Percentiles rank a stretch among this genome's conserved stretches.
Conservation (phyloP, 768 basidiomycete species). For the Asterophora parasitica region DNA sequence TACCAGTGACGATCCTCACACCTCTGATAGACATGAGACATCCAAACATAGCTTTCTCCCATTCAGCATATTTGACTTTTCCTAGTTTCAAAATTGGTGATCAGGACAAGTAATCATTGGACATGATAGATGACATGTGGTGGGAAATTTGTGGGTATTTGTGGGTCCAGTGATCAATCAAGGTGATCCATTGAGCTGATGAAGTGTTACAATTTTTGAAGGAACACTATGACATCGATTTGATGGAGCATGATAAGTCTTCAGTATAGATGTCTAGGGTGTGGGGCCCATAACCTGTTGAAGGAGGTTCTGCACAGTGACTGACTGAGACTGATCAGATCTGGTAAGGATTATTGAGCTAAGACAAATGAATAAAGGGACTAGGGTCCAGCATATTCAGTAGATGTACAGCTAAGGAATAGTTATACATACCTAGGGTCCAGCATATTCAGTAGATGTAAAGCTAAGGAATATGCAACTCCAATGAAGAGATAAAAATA, state of each 20-base stretch:
- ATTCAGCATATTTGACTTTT: not conserved
- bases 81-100: not conserved
- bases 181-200: not conserved
- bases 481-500: not conserved
- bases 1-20: not conserved
- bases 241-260: not conserved
- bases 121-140: not conserved
- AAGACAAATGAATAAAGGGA: not conserved
- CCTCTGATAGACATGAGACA: slow-evolving; percentile 2
- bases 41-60: not conserved
- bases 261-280: not conserved
- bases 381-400: not conserved
- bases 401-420: too few species aligned
- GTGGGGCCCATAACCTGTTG: not conserved
- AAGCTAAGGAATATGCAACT: too few species aligned
- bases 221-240: too few species aligned
- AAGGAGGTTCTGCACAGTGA: not conserved
- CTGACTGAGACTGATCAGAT: not conserved
- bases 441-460: not conserved
- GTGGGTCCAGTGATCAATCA: not conserved
- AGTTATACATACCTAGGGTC: not conserved
- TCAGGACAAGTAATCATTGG: not conserved
- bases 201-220: not conserved
- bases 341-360: not conserved
- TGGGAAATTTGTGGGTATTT: not conserved